phyloP scores from a whole-genome alignment of 768 basidiomycete species.

The Podaxis mareebaensis region DNA sequence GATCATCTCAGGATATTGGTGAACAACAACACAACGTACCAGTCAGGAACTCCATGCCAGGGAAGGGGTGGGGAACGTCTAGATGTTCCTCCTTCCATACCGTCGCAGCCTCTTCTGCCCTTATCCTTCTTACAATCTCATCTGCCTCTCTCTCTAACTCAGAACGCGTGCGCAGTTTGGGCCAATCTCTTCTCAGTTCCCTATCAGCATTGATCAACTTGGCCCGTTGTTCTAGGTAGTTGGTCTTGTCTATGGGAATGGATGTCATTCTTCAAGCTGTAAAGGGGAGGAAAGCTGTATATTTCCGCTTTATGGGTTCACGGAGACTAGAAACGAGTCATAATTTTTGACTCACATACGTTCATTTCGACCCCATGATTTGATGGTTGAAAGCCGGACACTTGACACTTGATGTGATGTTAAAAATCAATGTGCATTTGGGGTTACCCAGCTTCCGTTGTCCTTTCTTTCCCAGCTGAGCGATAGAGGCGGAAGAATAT shows the following conservation, averaged over 20 bases:
- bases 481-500: too few relatives aligned
- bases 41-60: conserved; percentile 17
- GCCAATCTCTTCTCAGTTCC: conserved; percentile 50
- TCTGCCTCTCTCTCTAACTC: conserved; percentile 55
- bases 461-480: neutral
- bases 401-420: neutral
- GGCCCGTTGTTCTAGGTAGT: conserved; percentile 33
- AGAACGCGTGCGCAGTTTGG: conserved; percentile 24
- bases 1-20: neutral
- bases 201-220: conserved; percentile 46
- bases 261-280: neutral
- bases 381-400: neutral
- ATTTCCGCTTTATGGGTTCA: neutral
- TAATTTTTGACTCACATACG: neutral
- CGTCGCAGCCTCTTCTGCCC: conserved; percentile 12
- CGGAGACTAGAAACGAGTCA: neutral
- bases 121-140: conserved; percentile 22
- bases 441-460: neutral
- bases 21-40: neutral
- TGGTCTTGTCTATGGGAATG: conserved; percentile 8
- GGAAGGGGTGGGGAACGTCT: conserved; percentile 16
- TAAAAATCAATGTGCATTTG: neutral
- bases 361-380: neutral
- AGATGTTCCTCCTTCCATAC: conserved; percentile 15
- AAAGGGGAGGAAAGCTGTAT: neutral